A percentile compares a stretch with the other conserved stretches of the same genome.
phyloP scores from a whole-genome alignment of 2,329 filamentous ascomycete species.

The Fusarium sp. region DNA sequence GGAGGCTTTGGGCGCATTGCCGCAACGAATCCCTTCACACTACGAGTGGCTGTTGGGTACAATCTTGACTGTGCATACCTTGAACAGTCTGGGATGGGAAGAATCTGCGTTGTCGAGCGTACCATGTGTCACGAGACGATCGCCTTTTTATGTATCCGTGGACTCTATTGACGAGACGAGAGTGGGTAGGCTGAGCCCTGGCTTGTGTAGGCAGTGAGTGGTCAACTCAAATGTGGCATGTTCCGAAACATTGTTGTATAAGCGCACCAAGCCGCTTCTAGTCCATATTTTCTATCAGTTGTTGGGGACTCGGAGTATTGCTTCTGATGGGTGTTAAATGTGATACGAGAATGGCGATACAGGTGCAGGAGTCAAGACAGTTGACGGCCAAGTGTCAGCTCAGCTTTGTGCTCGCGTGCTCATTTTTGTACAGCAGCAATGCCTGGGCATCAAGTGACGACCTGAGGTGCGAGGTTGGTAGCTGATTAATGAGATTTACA shows the following conservation, averaged over 20 bases:
- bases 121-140: not conserved
- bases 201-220: too few relatives aligned
- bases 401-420: not conserved
- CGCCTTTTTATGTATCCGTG: not conserved
- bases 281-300: not conserved
- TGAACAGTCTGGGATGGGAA: not conserved
- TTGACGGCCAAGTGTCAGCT: not conserved
- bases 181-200: not conserved
- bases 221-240: not conserved
- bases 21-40: not conserved
- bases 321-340: constrained; percentile 5
- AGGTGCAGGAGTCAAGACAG: constrained; percentile 8
- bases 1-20: not conserved
- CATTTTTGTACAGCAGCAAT: constrained; percentile 2
- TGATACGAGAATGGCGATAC: constrained; percentile 11
- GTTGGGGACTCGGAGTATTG: constrained; percentile 3
- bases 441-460: constrained; percentile 7
- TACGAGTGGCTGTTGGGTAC: not conserved
- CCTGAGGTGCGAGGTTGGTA: constrained; percentile 22
- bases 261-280: constrained; percentile 7
- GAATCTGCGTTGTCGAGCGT: not conserved
- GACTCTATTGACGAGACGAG: constrained; percentile 4
- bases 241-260: not conserved
- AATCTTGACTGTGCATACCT: not conserved
- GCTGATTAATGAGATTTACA: constrained; percentile 38